These are phyloP conservation scores for Trichoderma cornu-damae DNA, from an alignment of 2,329 filamentous ascomycete genomes.

Conservation along the genomic window DNA sequence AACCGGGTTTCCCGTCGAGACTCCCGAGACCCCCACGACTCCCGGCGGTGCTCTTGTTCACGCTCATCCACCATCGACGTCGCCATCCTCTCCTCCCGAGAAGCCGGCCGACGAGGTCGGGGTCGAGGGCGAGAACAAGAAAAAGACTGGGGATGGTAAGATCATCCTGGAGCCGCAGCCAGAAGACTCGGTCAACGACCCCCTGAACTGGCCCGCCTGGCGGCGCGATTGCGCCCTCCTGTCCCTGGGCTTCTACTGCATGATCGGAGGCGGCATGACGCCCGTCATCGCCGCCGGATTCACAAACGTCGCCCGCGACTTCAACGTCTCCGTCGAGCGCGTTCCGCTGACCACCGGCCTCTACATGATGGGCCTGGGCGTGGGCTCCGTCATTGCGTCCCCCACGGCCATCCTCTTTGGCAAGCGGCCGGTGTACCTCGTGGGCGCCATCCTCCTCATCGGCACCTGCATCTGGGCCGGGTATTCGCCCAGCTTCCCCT, in stretches of 20 bases:
- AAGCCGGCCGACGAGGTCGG: slow-evolving; percentile 14
- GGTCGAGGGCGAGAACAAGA: slow-evolving; percentile 53
- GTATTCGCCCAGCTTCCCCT: slow-evolving; percentile 71
- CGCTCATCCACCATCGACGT: slow-evolving; percentile 7
- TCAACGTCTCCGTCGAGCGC: slow-evolving; percentile 60
- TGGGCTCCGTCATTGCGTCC: slow-evolving; percentile 78
- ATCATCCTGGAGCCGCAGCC: slow-evolving; percentile 90
- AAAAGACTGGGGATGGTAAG: slow-evolving; percentile 72
- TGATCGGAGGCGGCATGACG: slow-evolving; percentile 90
- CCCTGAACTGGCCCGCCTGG: slow-evolving; percentile 84
- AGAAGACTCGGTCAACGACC: slow-evolving; percentile 84
- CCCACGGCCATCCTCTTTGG: slow-evolving; percentile 89
- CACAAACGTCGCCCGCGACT: slow-evolving; percentile 64
- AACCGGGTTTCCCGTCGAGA: slow-evolving; percentile 38
- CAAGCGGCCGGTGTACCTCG: slow-evolving; percentile 85
- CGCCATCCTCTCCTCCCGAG: slow-evolving; percentile 14
- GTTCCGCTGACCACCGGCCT: slow-evolving; percentile 86
- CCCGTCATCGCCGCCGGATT: slow-evolving; percentile 88
- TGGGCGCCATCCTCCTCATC: slow-evolving; percentile 71
- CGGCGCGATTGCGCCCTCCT: slow-evolving; percentile 73
- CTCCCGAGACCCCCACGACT: slow-evolving; percentile 32
- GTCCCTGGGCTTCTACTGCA: slow-evolving; percentile 84
- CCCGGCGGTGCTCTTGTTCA: slow-evolving; percentile 26
- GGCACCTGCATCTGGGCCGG: slow-evolving; percentile 78
- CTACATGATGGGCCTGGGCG: slow-evolving; percentile 88